Evolutionary conservation across 1,284 basidiomycete species (phyloP), one percentile per base, ranked within the genome.

Genomic region (Ustilago hordei): DNA sequence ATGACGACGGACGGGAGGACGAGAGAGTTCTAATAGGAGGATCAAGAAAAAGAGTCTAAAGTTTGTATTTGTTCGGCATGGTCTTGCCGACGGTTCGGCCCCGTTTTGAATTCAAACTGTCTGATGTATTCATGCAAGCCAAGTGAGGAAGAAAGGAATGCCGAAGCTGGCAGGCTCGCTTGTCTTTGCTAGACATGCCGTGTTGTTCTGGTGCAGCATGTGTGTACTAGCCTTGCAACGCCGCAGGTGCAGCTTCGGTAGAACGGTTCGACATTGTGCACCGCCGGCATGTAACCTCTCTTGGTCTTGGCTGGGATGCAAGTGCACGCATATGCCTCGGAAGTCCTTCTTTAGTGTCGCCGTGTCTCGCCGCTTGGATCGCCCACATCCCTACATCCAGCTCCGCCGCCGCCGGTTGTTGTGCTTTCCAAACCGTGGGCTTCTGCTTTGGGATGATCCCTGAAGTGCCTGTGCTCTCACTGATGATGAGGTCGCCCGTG

Each of bases 261-360:
- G n/a, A 45, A 45, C 17, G 7, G 43, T 19, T 45, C 43, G 43
- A 45, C 43, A 45, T 45, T 45, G 43, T 45, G 15, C 32, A 34
- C 48, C 48, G 48, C 48, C 48, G 48, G 48, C 48, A 50, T 32
- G 48, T 50, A 7, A 28, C 48, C 8, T 8, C 1, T 50, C 35
- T 55, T 19, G 1, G n/a, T n/a, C 0, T 55, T 19, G 53, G 9
- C n/a, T 38, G 12, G 19, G 17, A 54, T 38, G 53, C 53, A 38
- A 36, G 53, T 66, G 54, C 58, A 57, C 60, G 64, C 58, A 60
- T 60, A 55, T 28, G 23, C 58, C 58, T 66, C 64, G 64, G 64
- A 43, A 52, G 19, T 66, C 58, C 58, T 41, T 12, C 31, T 12
- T 28, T 55, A 19, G 23, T 31, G 17, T 3, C 35, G 31, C 28